Evolutionary conservation across 495 filamentous ascomycete genomes (phyloP).

Genomic region (Margaritispora aquatica): DNA sequence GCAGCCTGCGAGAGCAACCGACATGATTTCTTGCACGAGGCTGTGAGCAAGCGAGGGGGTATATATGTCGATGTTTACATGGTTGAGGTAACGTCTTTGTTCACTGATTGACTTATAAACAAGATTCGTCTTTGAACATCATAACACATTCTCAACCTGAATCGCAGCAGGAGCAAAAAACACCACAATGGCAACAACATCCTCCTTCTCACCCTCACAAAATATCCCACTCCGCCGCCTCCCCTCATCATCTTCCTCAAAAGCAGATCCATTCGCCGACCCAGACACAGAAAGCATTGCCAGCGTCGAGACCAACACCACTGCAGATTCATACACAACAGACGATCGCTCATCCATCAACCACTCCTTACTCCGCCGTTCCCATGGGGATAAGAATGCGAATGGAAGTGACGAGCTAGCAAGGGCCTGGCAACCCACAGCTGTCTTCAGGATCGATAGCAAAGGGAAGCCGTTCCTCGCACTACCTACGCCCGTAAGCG

Average conservation of each 20-base stretch:
- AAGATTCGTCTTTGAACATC: no score
- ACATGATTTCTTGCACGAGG: not conserved
- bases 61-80: not conserved
- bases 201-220: not conserved
- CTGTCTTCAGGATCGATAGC: conserved; percentile 38
- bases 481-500: conserved; percentile 33
- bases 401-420: conserved; percentile 20
- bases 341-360: not conserved
- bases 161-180: not conserved
- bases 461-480: conserved; percentile 36
- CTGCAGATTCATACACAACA: no score
- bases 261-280: not conserved
- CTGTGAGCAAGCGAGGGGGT: not conserved
- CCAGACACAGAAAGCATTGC: not conserved
- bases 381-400: no score
- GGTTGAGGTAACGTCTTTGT: no score
- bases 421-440: not conserved
- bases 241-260: not conserved
- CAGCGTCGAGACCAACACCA: no score
- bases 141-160: no score
- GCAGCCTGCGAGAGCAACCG: not conserved
- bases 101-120: no score
- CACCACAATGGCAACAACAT: not conserved
- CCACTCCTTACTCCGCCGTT: conserved; percentile 8
- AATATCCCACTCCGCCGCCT: not conserved